Conservation (phyloP, 73 alveolate genomes). For the Effrenium voratum region DNA sequence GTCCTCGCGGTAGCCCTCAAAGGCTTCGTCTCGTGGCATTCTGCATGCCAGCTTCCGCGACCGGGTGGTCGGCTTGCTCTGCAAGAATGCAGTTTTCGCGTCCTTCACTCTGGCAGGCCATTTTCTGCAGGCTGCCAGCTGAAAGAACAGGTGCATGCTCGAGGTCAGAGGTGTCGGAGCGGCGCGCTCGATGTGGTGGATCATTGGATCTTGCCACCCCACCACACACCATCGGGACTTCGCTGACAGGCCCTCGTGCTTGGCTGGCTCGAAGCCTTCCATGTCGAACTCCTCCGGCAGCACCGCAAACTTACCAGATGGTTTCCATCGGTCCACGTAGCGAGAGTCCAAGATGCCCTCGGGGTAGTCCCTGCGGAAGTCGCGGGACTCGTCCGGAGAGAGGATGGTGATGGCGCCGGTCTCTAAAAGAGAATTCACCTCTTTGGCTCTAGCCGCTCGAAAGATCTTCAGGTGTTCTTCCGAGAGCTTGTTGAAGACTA, state of each 20-base stretch:
- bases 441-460: not conserved
- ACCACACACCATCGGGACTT: too few relatives aligned
- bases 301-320: not conserved
- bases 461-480: not conserved
- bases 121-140: too few relatives aligned
- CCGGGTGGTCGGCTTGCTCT: too few relatives aligned
- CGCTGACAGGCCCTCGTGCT: not conserved
- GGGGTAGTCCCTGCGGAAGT: not conserved
- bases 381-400: not conserved
- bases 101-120: too few relatives aligned
- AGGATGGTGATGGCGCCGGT: slow-evolving; percentile 34
- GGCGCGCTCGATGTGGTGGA: too few relatives aligned
- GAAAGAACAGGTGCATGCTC: too few relatives aligned
- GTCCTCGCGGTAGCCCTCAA: too few relatives aligned
- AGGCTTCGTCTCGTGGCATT: too few relatives aligned
- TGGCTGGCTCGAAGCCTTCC: not conserved
- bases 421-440: not conserved
- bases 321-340: slow-evolving; percentile 53
- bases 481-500: not conserved
- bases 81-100: too few relatives aligned
- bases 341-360: not conserved
- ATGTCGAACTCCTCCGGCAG: not conserved
- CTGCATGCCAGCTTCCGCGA: too few relatives aligned
- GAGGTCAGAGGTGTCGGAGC: too few relatives aligned
- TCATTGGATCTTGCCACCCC: too few relatives aligned